phyloP scores from a whole-genome alignment of 768 basidiomycete genomes.

The Boletus huronensis region DNA sequence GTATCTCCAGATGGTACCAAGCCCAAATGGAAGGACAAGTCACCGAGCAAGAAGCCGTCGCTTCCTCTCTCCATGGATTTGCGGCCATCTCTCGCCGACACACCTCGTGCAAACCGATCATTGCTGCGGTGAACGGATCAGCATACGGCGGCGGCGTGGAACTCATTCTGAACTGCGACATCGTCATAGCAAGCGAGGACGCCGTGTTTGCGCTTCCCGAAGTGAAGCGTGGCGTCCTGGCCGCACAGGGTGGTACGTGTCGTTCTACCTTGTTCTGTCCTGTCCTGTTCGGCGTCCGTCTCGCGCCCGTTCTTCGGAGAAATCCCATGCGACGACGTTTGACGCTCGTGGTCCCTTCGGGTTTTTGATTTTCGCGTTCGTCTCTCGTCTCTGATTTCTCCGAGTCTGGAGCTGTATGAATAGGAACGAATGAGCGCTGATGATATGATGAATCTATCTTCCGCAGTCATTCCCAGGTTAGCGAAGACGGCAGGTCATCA shows the following conservation, averaged over 20 bases:
- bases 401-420: background rate
- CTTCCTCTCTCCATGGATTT: constrained; percentile 54
- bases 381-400: background rate
- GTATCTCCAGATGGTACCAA: constrained; percentile 52
- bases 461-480: constrained; percentile 64
- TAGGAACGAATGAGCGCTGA: constrained; percentile 13
- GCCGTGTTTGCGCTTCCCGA: constrained; percentile 75
- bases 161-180: constrained; percentile 70
- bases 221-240: constrained; percentile 74
- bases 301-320: background rate
- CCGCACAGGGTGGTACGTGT: constrained; percentile 62
- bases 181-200: constrained; percentile 64
- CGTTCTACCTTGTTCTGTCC: background rate
- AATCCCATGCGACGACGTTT: background rate
- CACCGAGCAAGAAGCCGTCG: constrained; percentile 43
- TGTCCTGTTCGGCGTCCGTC: background rate
- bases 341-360: background rate
- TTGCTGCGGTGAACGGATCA: constrained; percentile 78
- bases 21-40: constrained; percentile 42
- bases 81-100: constrained; percentile 68
- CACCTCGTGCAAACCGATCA: constrained; percentile 62
- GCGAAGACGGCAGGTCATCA: constrained; percentile 69
- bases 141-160: constrained; percentile 67
- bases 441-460: background rate
- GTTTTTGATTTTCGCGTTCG: background rate